Conservation (phyloP, 768 basidiomycete species). For the Dacryopinax primogenitus region DNA sequence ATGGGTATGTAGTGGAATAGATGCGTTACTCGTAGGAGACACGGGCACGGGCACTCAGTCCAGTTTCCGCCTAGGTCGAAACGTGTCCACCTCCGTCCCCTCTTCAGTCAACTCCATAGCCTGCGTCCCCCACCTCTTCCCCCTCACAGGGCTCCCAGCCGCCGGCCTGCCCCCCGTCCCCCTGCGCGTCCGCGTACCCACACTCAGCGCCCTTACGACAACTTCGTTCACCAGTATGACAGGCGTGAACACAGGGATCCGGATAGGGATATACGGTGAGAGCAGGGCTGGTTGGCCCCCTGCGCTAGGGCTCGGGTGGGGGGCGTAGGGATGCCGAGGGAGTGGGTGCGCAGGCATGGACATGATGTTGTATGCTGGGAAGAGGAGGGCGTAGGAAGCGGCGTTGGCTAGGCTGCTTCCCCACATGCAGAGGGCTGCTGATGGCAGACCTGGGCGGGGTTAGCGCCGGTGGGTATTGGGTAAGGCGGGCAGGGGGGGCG, state of each 20-base stretch:
- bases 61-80: not conserved
- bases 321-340: conserved; percentile 55
- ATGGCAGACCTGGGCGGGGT: conserved; percentile 44
- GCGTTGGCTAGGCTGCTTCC: conserved; percentile 65
- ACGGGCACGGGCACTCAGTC: not conserved
- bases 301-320: conserved; percentile 41
- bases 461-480: conserved; percentile 8
- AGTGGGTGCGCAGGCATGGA: conserved; percentile 64
- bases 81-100: conserved; percentile 12
- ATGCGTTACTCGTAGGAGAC: not conserved
- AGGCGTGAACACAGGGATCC: conserved; percentile 58
- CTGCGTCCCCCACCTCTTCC: conserved; percentile 1
- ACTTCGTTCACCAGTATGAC: conserved; percentile 65
- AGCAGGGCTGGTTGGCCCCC: conserved; percentile 9
- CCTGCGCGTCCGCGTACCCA: conserved; percentile 29
- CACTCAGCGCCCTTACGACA: conserved; percentile 49
- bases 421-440: conserved; percentile 58
- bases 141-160: conserved; percentile 11
- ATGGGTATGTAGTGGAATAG: not conserved
- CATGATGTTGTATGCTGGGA: conserved; percentile 71
- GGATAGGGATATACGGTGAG: conserved; percentile 58
- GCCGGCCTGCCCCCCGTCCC: conserved; percentile 12
- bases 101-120: conserved; percentile 11
- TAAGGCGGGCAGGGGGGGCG: not conserved
- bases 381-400: conserved; percentile 70